phyloP scores from a whole-genome alignment of 1,139 yeast species.

The Candida sojae region DNA sequence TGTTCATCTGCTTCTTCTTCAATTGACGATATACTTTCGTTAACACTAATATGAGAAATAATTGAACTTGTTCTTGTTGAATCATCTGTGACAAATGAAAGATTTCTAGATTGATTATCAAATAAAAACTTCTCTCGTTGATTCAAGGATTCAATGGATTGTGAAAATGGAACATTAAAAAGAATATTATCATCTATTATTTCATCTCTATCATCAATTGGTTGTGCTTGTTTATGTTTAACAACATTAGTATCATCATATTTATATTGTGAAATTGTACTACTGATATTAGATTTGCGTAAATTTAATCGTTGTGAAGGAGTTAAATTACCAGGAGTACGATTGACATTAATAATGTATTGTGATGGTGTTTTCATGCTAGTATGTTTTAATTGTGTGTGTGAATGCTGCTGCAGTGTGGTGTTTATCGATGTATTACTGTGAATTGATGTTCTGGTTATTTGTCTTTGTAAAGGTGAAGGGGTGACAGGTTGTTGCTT shows the following conservation, averaged over 20 bases:
- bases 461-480: conserved; percentile 21
- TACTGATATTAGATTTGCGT: conserved; percentile 30
- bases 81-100: conserved; percentile 28
- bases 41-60: conserved; percentile 27
- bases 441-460: conserved; percentile 21
- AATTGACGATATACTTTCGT: conserved; percentile 20
- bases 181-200: conserved; percentile 41
- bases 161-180: conserved; percentile 66
- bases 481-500: conserved; percentile 13
- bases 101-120: conserved; percentile 21
- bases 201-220: conserved; percentile 47
- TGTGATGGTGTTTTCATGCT: conserved; percentile 12
- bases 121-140: conserved; percentile 27
- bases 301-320: conserved; percentile 42
- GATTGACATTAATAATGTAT: conserved; percentile 25
- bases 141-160: conserved; percentile 37
- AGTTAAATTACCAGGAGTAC: conserved; percentile 30
- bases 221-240: conserved; percentile 9
- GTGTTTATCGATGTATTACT: conserved; percentile 14
- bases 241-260: conserved; percentile 14
- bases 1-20: conserved; percentile 16
- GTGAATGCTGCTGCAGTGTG: conserved; percentile 4
- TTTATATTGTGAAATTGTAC: conserved; percentile 24
- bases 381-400: neutral
- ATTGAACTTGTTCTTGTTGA: conserved; percentile 49